Percentiles rank a stretch among this genome's conserved stretches.
Evolutionary conservation across 106 monocot genomes (phyloP).

Genomic region (Gastrodia elata): DNA sequence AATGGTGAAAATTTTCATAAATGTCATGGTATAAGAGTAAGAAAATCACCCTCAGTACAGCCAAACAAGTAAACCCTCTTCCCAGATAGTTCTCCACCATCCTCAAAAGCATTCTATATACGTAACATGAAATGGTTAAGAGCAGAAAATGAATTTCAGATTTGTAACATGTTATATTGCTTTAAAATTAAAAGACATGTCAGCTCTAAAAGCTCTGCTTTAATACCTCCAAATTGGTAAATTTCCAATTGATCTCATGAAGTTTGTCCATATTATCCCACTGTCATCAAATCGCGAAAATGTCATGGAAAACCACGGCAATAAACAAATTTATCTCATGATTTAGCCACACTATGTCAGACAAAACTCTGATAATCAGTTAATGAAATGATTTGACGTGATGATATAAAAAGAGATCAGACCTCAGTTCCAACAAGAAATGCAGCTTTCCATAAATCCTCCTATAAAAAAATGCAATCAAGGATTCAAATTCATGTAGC

Average conservation of each 20-base stretch:
- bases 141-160: background rate
- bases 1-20: background rate
- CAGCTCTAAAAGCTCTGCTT: background rate
- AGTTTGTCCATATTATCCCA: slow-evolving; percentile 96
- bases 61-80: slow-evolving; percentile 87
- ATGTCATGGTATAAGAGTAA: background rate
- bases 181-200: background rate
- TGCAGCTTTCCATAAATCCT: slow-evolving; percentile 91
- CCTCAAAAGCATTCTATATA: slow-evolving; percentile 78
- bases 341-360: background rate
- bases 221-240: slow-evolving; percentile 77
- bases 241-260: slow-evolving; percentile 69
- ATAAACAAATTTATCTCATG: background rate
- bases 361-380: background rate
- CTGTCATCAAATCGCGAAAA: slow-evolving; percentile 26
- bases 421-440: slow-evolving; percentile 99
- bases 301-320: background rate
- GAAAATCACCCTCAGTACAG: slow-evolving; percentile 75
- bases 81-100: slow-evolving; percentile 63
- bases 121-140: background rate
- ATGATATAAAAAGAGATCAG: slow-evolving; percentile 5
- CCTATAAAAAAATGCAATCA: slow-evolving; percentile 31
- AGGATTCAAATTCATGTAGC: background rate
- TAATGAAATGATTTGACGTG: background rate
- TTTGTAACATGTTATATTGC: slow-evolving; percentile 1